Evolutionary conservation across 257 asterid genomes (phyloP).

Genomic region (Paulownia fortunei): DNA sequence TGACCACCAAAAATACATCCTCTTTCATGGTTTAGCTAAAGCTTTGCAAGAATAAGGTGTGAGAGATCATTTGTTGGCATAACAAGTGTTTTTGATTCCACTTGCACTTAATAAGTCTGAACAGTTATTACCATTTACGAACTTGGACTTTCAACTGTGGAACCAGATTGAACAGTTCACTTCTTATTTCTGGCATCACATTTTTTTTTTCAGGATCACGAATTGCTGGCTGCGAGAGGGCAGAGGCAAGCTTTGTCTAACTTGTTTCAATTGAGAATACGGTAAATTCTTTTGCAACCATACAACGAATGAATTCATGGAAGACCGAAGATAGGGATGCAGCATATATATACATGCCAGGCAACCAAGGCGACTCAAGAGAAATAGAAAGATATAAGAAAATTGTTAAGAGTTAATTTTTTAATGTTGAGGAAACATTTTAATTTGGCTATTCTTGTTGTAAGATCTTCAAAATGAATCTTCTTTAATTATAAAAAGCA

Average conservation of each 20-base stretch:
- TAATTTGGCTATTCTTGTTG: background rate
- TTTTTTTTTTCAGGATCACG: constrained; percentile 55
- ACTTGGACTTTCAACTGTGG: background rate
- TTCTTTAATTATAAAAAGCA: background rate
- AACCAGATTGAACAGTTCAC: background rate
- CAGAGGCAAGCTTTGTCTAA: constrained; percentile 54
- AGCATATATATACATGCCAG: background rate
- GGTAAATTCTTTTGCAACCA: background rate
- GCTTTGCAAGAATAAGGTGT: too few relatives aligned
- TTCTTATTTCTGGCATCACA: background rate
- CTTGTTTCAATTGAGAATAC: background rate
- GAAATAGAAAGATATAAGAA: background rate
- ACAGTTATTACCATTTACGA: background rate
- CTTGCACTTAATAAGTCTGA: background rate
- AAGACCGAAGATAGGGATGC: background rate
- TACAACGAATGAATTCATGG: background rate
- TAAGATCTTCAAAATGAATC: background rate
- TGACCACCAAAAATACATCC: too few relatives aligned
- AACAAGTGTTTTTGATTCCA: background rate
- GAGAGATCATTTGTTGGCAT: background rate
- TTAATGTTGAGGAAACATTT: background rate
- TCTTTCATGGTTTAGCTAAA: too few relatives aligned
- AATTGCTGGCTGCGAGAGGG: constrained; percentile 54
- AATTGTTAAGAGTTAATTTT: background rate
- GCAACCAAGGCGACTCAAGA: background rate